These are phyloP conservation scores for Symbiodinium pilosum DNA, from an alignment of 73 alveolate genomes.

Conservation along the genomic window DNA sequence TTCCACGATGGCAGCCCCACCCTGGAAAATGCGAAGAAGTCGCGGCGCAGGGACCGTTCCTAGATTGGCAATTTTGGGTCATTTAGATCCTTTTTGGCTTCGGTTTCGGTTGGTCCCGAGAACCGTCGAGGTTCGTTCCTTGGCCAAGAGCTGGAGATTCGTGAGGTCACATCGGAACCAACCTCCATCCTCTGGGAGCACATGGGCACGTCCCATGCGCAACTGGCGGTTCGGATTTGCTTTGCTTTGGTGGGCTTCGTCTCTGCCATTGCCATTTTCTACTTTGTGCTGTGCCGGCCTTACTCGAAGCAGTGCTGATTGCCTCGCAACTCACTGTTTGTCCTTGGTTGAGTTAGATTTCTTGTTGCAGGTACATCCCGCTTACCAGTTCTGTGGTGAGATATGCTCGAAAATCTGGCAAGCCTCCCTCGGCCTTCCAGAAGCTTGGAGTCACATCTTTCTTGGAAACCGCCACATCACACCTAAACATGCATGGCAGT, in stretches of 20 bases:
- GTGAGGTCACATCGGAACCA: constrained; percentile 65
- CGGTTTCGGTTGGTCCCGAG: too few species aligned
- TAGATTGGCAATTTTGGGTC: too few species aligned
- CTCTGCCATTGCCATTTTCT: constrained; percentile 41
- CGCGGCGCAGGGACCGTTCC: constrained; percentile 64
- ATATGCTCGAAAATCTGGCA: constrained; percentile 55
- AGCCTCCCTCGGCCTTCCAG: constrained; percentile 74
- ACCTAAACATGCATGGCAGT: too few species aligned
- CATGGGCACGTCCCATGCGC: constrained; percentile 59
- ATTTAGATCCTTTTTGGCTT: too few species aligned
- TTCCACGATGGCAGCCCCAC: constrained; percentile 82
- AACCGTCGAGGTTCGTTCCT: too few species aligned
- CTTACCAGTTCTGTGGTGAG: constrained; percentile 67
- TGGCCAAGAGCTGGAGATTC: constrained; percentile 58
- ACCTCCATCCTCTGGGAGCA: constrained; percentile 84
- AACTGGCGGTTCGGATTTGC: constrained; percentile 52
- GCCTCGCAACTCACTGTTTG: too few species aligned
- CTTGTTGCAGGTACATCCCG: constrained; percentile 36
- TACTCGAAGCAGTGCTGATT: too few species aligned
- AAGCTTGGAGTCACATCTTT: not conserved
- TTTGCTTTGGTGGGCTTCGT: constrained; percentile 36
- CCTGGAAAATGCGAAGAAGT: constrained; percentile 30
- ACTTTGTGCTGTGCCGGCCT: not conserved
- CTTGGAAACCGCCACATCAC: too few species aligned
- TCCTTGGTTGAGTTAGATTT: not conserved